These are phyloP conservation scores for Triglochin maritima DNA, from an alignment of 106 monocot species.

Conservation along the genomic window DNA sequence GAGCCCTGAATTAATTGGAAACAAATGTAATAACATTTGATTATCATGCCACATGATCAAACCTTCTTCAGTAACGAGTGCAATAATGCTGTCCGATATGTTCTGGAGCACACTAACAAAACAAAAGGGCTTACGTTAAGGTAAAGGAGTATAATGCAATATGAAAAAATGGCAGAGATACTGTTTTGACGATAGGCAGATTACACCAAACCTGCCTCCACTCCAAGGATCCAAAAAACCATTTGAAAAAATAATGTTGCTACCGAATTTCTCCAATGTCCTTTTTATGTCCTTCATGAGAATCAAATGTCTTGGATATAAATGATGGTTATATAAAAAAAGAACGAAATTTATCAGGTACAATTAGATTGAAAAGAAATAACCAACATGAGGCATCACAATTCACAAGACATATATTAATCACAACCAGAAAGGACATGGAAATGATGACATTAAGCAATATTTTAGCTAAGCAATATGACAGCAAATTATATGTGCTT, in stretches of 20 bases:
- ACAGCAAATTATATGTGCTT: no score
- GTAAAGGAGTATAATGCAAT: not conserved
- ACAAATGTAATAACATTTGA: not conserved
- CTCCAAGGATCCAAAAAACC: slow-evolving; percentile 98
- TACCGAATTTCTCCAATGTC: slow-evolving; percentile 64
- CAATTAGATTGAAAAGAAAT: no score
- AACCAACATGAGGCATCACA: no score
- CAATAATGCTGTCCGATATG: slow-evolving; percentile 67
- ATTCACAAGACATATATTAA: no score
- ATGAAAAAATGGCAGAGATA: no score
- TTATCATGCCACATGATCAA: not conserved
- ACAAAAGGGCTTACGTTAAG: not conserved
- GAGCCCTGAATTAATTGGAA: not conserved
- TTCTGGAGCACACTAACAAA: slow-evolving; percentile 64
- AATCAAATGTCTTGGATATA: not conserved
- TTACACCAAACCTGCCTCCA: slow-evolving; percentile 51
- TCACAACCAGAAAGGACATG: no score
- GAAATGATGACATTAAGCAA: no score
- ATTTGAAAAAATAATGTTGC: slow-evolving; percentile 93
- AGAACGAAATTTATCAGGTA: no score
- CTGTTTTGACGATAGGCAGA: no score
- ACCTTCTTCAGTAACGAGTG: slow-evolving; percentile 78
- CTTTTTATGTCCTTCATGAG: slow-evolving; percentile 44
- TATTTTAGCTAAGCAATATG: no score
- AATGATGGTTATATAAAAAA: no score